phyloP scores from a whole-genome alignment of 2,329 filamentous ascomycete species.

The Sphaerostilbella broomeana region DNA sequence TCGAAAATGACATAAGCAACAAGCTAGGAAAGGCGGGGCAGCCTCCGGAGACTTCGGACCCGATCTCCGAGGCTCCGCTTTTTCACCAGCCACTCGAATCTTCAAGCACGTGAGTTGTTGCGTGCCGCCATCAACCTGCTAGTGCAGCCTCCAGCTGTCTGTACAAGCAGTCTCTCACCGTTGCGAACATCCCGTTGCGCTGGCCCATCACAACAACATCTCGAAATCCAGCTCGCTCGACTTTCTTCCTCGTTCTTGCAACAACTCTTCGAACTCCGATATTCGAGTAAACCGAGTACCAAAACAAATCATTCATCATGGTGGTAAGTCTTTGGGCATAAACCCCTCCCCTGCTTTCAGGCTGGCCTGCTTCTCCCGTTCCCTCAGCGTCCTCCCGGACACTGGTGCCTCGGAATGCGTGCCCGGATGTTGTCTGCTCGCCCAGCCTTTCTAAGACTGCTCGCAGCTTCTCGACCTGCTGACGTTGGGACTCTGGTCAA shows the following conservation, averaged over 20 bases:
- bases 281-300: background rate
- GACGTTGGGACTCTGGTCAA: constrained; percentile 61
- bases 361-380: constrained; percentile 1
- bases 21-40: background rate
- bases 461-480: constrained; percentile 58
- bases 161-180: constrained; percentile 11
- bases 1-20: background rate
- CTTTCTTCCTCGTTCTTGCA: too few species aligned
- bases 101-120: constrained; percentile 7
- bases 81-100: background rate
- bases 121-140: constrained; percentile 12
- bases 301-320: constrained; percentile 22
- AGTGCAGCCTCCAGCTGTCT: constrained; percentile 9
- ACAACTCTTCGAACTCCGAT: background rate
- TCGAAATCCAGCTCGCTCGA: too few species aligned
- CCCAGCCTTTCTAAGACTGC: constrained; percentile 29
- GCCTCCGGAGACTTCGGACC: background rate
- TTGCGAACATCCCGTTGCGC: constrained; percentile 11
- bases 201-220: background rate
- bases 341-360: constrained; percentile 7
- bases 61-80: constrained; percentile 3
- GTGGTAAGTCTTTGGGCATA: constrained; percentile 25
- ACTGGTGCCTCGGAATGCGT: constrained; percentile 16
- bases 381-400: constrained; percentile 3
- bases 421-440: constrained; percentile 18